A percentile compares a stretch with the other conserved stretches of the same genome.
Evolutionary conservation across 495 filamentous ascomycete genomes (phyloP).

Genomic region (Pyrenula aspistea): DNA sequence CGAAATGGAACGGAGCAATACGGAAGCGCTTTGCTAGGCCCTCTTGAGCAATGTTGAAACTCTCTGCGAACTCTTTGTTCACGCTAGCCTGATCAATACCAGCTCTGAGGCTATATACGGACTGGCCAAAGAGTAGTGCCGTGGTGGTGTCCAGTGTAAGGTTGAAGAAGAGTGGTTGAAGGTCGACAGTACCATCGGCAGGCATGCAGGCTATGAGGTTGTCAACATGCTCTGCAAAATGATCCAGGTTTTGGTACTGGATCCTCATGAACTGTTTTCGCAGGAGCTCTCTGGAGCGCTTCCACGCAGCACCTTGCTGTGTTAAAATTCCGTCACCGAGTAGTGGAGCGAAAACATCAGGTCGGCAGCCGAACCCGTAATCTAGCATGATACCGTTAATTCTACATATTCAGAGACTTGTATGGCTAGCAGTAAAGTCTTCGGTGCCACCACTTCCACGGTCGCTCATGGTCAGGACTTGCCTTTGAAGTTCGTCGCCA

Average conservation of each 20-base stretch:
- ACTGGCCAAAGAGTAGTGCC: constrained; percentile 30
- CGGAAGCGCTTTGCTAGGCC: constrained; percentile 25
- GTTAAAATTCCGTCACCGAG: constrained; percentile 45
- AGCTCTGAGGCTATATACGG: constrained; percentile 22
- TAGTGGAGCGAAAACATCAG: constrained; percentile 19
- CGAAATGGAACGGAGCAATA: constrained; percentile 22
- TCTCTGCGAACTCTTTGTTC: constrained; percentile 20
- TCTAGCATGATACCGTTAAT: constrained; percentile 6
- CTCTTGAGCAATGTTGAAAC: constrained; percentile 25
- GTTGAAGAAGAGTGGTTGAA: constrained; percentile 33
- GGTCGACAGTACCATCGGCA: constrained; percentile 17
- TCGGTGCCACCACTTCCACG: background rate
- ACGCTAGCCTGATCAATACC: constrained; percentile 2
- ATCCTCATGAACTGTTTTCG: constrained; percentile 27
- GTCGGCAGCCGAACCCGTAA: constrained; percentile 18
- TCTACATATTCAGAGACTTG: background rate
- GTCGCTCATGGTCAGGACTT: background rate
- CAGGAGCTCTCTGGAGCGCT: constrained; percentile 36
- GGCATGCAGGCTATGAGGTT: constrained; percentile 14
- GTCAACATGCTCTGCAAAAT: constrained; percentile 13
- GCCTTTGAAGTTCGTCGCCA: constrained; percentile 25
- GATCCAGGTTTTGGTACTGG: constrained; percentile 10
- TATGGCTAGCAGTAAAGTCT: background rate
- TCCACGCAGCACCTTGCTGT: constrained; percentile 39
- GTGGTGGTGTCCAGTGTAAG: constrained; percentile 35